Evolutionary conservation across 257 asterid genomes (phyloP), one percentile per base, ranked within the genome.

Genomic region (Mentha longifolia): DNA sequence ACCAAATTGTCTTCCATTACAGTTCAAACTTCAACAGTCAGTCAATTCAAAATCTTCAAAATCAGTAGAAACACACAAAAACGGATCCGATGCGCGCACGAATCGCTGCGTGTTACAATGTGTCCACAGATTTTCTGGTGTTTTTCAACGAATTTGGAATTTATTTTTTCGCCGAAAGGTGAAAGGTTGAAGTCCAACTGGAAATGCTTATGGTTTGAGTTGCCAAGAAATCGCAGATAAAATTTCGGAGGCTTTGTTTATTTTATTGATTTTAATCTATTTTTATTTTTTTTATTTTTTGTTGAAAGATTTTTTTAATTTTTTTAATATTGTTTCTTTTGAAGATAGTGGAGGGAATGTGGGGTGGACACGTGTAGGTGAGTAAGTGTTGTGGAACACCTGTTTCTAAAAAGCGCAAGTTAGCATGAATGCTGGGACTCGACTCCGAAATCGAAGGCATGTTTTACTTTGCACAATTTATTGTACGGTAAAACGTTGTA

Each of bases 1-100:
- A 91, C 80, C 82, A 91, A 71, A 74, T 64, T 85, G 76, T 84
- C 96, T 1, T 91, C 94, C 98, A 93, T 89, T 13, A 5, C 79
- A 20, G 61, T 13, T 22, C 61, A 54, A 15, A 20, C 57, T 13
- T 22, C 61, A 54, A 15, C 14, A 57, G 35, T 37, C 56, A 12
- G 67, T 71, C 75, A 61, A 75, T 42, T 78, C 41, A 42, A 50
- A 77, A 52, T 39, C 47, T 49, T 19, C 52, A 35, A 22, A 22
- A 35, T 7, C 39, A 35, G 39, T 35, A 35, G 39, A 35, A 6
- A 35, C 1, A 6, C 39, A 35, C 39, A 35, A 8, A 5, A 35
- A 35, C 39, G 39, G 39, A 35, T 35, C 39, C 8, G 39, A 35
- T 35, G 39, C 39, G 37, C 37, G 6, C 25, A 22, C 25, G 25